phyloP scores from a whole-genome alignment of 1,284 basidiomycete species.

The Apiotrichum sp. region DNA sequence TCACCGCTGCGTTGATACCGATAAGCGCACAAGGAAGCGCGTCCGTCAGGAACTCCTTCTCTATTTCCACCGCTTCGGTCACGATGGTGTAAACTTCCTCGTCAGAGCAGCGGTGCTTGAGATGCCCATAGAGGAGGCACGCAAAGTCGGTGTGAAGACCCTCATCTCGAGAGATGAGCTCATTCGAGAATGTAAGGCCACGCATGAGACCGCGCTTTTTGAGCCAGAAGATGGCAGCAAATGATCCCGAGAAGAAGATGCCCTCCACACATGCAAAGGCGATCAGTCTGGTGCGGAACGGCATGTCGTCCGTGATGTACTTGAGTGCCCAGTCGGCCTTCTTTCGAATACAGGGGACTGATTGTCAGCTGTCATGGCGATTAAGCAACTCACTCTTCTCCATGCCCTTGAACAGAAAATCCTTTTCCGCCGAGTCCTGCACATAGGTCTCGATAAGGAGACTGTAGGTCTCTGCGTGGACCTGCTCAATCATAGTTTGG shows the following conservation, averaged over 20 bases:
- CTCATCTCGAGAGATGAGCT: slow-evolving; percentile 92
- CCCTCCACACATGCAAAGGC: slow-evolving; percentile 96
- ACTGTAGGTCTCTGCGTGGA: slow-evolving; percentile 56
- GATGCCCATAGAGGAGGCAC: slow-evolving; percentile 66
- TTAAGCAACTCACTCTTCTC: slow-evolving; percentile 46
- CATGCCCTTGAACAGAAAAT: slow-evolving; percentile 53
- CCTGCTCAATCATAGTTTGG: slow-evolving; percentile 88
- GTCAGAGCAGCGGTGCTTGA: slow-evolving; percentile 63
- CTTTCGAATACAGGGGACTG: slow-evolving; percentile 62
- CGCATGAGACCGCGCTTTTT: slow-evolving; percentile 99
- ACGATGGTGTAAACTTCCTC: slow-evolving; percentile 68
- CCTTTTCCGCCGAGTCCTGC: slow-evolving; percentile 51
- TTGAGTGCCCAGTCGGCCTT: slow-evolving; percentile 88
- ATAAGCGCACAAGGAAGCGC: slow-evolving; percentile 51
- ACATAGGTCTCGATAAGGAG: slow-evolving; percentile 57
- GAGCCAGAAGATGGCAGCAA: slow-evolving; percentile 95
- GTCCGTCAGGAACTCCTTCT: slow-evolving; percentile 71
- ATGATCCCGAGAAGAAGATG: slow-evolving; percentile 93
- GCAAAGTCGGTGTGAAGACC: slow-evolving; percentile 87
- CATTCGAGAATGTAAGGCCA: slow-evolving; percentile 90
- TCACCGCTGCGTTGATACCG: slow-evolving; percentile 51
- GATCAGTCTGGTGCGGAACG: slow-evolving; percentile 78
- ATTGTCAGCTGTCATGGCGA: too few relatives aligned
- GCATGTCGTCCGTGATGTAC: slow-evolving; percentile 73
- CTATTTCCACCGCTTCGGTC: slow-evolving; percentile 70